Evolutionary conservation across 1,284 basidiomycete genomes (phyloP), one percentile per base, ranked within the genome.

Genomic region (Trametes sp.): DNA sequence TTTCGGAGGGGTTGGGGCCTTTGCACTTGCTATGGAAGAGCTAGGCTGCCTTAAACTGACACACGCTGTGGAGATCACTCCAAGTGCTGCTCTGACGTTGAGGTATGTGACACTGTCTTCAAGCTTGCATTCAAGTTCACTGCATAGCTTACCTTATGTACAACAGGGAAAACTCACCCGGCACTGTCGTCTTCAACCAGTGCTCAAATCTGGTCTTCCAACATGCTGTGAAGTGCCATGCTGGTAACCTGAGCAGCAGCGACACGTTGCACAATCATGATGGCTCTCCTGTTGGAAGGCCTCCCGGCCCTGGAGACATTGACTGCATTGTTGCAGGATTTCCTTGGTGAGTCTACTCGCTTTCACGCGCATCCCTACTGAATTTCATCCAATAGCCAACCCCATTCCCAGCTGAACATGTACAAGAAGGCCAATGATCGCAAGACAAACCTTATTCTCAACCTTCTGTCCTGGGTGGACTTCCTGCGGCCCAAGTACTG

Each of bases 311-410:
- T 4, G 81, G 79, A 19, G 80, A 86, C 3, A 82, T 90, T 46
- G 83, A 90, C 52, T 81, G 85, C 36, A 80, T 93, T 24, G 74
- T 85, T 19, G 82, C 87, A 13, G 91, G 92, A 0, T 89, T 93
- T 69, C 91, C 91, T 53, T 93, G 92, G 90, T 88, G 73, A 54
- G 78, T 70, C 8, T 23, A 14, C 7, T n/a, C 3, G 26, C 7
- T 5, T 24, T 31, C 10, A 44, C 35, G 10, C 38, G n/a, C 1
- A 11, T 28, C 19, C 1, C 24, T 41, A 14, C 46, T 46, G 7
- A 38, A 13, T n/a, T 19, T 16, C 8, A 2, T 21, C 8, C 29
- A 14, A 14, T 52, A 80, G 78, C 67, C 79, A 80, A 64, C 75
- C 78, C 23, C 77, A 79, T 55, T 80, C 79, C 1, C 65, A 65